Evolutionary conservation across 371 early-diverging fungal species (phyloP).

Genomic region (Apophysomyces ossiformis): DNA sequence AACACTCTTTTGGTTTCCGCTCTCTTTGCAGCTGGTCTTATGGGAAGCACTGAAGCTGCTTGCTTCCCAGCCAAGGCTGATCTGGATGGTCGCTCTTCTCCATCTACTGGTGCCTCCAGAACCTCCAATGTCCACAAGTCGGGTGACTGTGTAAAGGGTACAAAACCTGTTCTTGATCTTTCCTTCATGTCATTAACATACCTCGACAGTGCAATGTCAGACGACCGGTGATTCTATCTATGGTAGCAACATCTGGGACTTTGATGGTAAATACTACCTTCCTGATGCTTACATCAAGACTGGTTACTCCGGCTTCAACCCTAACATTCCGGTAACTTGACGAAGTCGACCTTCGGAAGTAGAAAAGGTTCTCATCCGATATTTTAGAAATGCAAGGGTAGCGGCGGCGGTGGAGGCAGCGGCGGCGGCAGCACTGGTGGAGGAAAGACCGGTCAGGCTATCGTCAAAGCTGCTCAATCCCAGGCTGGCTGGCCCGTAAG

Average conservation of each 20-base stretch:
- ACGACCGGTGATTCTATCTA: slow-evolving; percentile 12
- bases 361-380: background rate
- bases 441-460: background rate
- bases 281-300: slow-evolving; percentile 12
- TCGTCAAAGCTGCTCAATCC: slow-evolving; percentile 17
- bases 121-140: slow-evolving; percentile 13
- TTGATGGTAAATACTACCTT: slow-evolving; percentile 15
- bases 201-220: slow-evolving; percentile 12
- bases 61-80: slow-evolving; percentile 8
- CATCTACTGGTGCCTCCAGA: slow-evolving; percentile 4
- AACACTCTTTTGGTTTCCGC: slow-evolving; percentile 5
- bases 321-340: slow-evolving; percentile 11
- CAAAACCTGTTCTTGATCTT: background rate
- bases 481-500: slow-evolving; percentile 6
- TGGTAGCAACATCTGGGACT: slow-evolving; percentile 17
- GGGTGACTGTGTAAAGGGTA: slow-evolving; percentile 17
- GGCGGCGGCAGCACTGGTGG: slow-evolving; percentile 1
- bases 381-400: slow-evolving; percentile 9
- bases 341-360: background rate
- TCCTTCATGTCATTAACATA: background rate
- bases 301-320: slow-evolving; percentile 4
- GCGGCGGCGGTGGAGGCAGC: slow-evolving; percentile 10
- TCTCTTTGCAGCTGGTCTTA: background rate
- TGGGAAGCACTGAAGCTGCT: background rate
- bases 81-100: slow-evolving; percentile 16